A percentile compares a stretch with the other conserved stretches of the same genome.
These are phyloP conservation scores for Didymella glomerata DNA, from an alignment of 2,329 filamentous ascomycete species.

Conservation along the genomic window DNA sequence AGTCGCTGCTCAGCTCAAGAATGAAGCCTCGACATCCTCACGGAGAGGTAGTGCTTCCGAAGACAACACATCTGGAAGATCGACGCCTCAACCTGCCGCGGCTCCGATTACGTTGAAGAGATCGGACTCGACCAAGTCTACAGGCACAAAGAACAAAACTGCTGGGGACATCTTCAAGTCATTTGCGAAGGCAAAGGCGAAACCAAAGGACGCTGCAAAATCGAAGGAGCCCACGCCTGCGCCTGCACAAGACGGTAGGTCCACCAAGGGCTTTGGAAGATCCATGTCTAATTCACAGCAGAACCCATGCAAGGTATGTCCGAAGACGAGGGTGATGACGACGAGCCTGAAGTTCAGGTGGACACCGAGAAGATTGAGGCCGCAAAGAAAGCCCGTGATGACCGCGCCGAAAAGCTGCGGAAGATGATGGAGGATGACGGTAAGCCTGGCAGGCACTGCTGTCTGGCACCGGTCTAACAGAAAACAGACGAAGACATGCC, in stretches of 20 bases:
- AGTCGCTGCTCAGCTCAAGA: conserved; percentile 28
- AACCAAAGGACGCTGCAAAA: conserved; percentile 55
- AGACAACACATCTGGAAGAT: conserved; percentile 48
- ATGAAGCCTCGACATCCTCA: conserved; percentile 30
- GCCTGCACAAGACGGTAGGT: conserved; percentile 60
- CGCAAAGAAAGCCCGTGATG: conserved; percentile 60
- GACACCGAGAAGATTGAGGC: conserved; percentile 46
- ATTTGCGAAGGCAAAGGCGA: conserved; percentile 75
- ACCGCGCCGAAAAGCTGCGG: conserved; percentile 71
- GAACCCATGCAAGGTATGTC: conserved; percentile 65
- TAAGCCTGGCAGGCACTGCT: conserved; percentile 16
- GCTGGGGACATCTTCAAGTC: conserved; percentile 73
- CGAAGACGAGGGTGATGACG: conserved; percentile 49
- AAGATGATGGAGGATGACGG: conserved; percentile 81
- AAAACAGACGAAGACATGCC: conserved; percentile 64
- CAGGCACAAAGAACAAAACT: conserved; percentile 68
- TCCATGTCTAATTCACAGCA: conserved; percentile 38
- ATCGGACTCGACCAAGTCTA: conserved; percentile 50
- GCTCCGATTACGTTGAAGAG: conserved; percentile 41
- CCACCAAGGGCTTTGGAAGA: neutral
- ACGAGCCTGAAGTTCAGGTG: conserved; percentile 41
- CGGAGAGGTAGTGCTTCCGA: conserved; percentile 39
- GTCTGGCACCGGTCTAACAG: conserved; percentile 26
- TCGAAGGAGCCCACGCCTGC: conserved; percentile 53
- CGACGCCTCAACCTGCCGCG: conserved; percentile 42